Base-by-base conservation (phyloP, 371 early-diverging fungal species). In the Funneliformis caledonium region DNA sequence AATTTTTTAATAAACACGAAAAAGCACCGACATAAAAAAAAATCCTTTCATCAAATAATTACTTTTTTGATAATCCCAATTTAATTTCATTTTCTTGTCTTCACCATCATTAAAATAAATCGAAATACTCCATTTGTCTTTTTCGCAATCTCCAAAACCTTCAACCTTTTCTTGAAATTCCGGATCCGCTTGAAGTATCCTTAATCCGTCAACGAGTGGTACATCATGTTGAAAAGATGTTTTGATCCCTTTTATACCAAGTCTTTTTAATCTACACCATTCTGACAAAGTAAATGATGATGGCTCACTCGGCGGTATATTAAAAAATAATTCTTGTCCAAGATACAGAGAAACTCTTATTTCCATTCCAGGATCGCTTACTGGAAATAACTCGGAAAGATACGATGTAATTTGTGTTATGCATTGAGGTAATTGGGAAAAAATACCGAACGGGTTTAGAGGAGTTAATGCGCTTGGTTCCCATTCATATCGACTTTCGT, bases 251-350 rank as follows among this genome's bases (percentile, higher is more conserved):
- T 68, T 43, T 14, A 12, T 6, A 5, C 72, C 72, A 45, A 5
- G 0, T 8, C 72, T 42, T 12, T 14, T 47, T 26, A 72, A 26
- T 2, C 19, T 31, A 72, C 45, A 48, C 72, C 72, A 72, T 31
- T 72, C 45, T 22, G 31, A 26, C 2, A 47, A 45, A 72, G 12
- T 72, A 72, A 31, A 48, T 14, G 50, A 48, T 19, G 4, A 12
- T 42, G 42, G 26, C 12, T 42, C 19, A 48, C 2, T 72, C 26
- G 14, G 50, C 37, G 16, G 50, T 56, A 75, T n/a, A 59, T 75
- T 59, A 59, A 75, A 75, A 75, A 75, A 75, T 16, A 75, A 59
- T 47, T 75, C 60, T 7, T n/a, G 37, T 8, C 75, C 75, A 7
- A 75, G 26, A n/a, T 31, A 75, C 26, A 59, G 12, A 14, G 75